These are phyloP conservation scores for Theileria equi DNA, from an alignment of 169 alveolate species.

Conservation along the genomic window DNA sequence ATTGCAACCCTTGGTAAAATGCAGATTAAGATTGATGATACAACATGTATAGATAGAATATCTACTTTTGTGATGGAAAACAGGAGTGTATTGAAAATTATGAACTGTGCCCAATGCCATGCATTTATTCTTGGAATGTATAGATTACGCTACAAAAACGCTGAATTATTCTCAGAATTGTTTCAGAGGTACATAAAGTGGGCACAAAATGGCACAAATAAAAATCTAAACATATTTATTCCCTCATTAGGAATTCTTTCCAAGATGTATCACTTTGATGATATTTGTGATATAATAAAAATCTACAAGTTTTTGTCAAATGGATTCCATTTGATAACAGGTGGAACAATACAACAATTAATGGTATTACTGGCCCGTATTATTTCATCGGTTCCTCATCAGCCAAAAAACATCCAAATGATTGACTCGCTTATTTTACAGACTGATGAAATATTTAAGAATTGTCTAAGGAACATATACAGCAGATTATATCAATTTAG, in stretches of 20 bases:
- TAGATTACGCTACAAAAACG: slow-evolving; percentile 47
- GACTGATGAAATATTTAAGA: too few relatives aligned
- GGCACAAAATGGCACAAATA: too few relatives aligned
- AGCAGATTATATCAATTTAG: slow-evolving; percentile 22
- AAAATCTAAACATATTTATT: slow-evolving; percentile 39
- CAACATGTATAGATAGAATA: slow-evolving; percentile 11
- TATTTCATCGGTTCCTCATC: too few relatives aligned
- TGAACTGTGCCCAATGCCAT: slow-evolving; percentile 36
- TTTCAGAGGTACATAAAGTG: slow-evolving; percentile 39
- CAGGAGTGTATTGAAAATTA: slow-evolving; percentile 4
- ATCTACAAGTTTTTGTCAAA: slow-evolving; percentile 30
- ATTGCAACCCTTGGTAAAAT: slow-evolving; percentile 52
- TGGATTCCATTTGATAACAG: slow-evolving; percentile 30
- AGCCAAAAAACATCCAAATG: too few relatives aligned
- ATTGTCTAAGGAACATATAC: too few relatives aligned
- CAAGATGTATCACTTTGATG: slow-evolving; percentile 25
- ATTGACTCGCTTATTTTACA: too few relatives aligned
- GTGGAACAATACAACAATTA: slow-evolving; percentile 41
- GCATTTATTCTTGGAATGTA: slow-evolving; percentile 49
- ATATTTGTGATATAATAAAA: slow-evolving; percentile 22
- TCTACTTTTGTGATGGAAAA: slow-evolving; percentile 18
- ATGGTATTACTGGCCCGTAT: slow-evolving; percentile 36
- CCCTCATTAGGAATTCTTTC: slow-evolving; percentile 46
- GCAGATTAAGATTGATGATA: slow-evolving; percentile 19
- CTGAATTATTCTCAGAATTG: slow-evolving; percentile 20